Evolutionary conservation across 148 eudicot genomes (phyloP), one percentile per base, ranked within the genome.

Genomic region (Diospyros lotus): DNA sequence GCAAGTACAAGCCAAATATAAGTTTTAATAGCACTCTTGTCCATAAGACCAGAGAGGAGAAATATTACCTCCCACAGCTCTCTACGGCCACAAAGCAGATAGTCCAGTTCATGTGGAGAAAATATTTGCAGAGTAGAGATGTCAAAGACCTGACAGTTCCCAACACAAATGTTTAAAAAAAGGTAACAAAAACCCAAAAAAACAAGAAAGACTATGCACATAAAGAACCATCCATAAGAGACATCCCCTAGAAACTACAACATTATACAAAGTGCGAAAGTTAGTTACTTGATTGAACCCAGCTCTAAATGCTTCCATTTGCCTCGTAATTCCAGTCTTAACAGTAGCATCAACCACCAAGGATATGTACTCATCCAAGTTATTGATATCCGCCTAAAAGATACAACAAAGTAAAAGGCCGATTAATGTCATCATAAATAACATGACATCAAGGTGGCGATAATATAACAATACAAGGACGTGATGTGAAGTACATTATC

Each of bases 271-370:
- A 66, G 50, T 68, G 28, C 48, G 45, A 44, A 41, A 64, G 44
- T 46, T 52, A 39, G 72, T 68, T 41, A 93, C 99, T 94, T 96
- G 93, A 76, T 87, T 93, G 73, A 95, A 96, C 18, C 99, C 98
- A 55, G 94, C 87, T 83, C 90, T 91, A 77, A 96, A 93, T 78
- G 99, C 97, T 82, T 96, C 99, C 82, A 96, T 68, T 83, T 93
- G 99, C 65, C 89, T 85, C 64, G 45, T 14, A 69, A 93, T 79
- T 58, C 99, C 99, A 65, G 86, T 87, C 82, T 85, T 87, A 45
- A 96, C 97, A 54, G 93, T 93, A 63, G 99, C 98, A 84, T 93
- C 97, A 76, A 88, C 93, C 28, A 93, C 94, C 73, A 91, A 76
- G 60, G 93, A 87, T 64, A 93, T 82, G 72, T 96, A 96, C 68